Percentiles rank a stretch among this genome's conserved stretches.
Conservation (phyloP, 306 rosid species). For the Inga laurina region DNA sequence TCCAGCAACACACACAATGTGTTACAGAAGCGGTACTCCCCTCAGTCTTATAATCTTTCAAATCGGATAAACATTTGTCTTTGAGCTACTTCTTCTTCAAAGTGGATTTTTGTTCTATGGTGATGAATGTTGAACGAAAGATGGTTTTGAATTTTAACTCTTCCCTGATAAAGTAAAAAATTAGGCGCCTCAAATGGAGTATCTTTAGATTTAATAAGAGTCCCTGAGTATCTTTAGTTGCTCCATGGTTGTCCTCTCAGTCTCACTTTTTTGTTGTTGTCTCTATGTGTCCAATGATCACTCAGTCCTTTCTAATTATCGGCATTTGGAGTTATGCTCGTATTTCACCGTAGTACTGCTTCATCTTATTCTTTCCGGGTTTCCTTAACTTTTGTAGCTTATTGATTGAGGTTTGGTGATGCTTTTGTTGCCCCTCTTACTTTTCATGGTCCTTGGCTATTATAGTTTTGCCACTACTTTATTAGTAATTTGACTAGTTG, state of each 20-base stretch:
- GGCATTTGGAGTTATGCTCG: not conserved
- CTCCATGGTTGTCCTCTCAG: not conserved
- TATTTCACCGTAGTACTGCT: not conserved
- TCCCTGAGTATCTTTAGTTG: not conserved
- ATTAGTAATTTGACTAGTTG: not conserved
- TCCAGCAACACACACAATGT: slow-evolving; percentile 82
- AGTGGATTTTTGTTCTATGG: not conserved
- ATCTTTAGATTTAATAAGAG: not conserved
- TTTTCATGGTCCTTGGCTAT: not conserved
- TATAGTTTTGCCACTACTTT: not conserved
- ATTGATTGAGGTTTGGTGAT: not conserved
- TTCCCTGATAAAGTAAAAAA: too few relatives aligned
- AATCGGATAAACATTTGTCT: not conserved
- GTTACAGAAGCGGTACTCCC: slow-evolving; percentile 79
- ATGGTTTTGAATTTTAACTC: not conserved
- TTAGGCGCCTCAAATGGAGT: not conserved
- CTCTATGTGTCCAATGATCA: not conserved
- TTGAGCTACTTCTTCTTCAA: not conserved
- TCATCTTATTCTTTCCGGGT: not conserved
- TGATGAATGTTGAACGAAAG: not conserved
- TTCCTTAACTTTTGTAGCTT: not conserved
- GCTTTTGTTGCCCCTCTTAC: not conserved
- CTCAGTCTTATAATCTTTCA: slow-evolving; percentile 24
- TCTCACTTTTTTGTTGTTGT: too few relatives aligned
- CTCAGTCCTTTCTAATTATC: not conserved